These are phyloP conservation scores for Gracilaria caudata DNA, from an alignment of 23 red algal species.

Conservation along the genomic window DNA sequence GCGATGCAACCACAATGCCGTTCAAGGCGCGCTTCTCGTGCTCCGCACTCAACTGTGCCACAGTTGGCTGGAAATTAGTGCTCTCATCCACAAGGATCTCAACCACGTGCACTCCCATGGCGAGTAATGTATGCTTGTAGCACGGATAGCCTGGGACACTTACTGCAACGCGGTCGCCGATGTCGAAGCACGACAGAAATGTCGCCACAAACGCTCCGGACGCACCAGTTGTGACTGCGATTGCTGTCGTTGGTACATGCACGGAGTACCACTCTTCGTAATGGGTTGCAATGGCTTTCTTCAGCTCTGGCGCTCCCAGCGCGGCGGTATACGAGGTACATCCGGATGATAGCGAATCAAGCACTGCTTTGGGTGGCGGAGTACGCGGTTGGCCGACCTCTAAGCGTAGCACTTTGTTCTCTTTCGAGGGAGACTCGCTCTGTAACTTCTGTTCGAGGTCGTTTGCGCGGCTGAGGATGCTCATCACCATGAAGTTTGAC, in stretches of 20 bases:
- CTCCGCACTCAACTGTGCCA: constrained; percentile 15
- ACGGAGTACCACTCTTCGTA: constrained; percentile 27
- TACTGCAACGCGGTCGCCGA: constrained; percentile 49
- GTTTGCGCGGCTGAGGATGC: constrained; percentile 9
- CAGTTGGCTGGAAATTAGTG: constrained; percentile 43
- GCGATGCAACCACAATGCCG: constrained; percentile 61
- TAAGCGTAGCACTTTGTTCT: constrained; percentile 41
- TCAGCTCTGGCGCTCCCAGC: constrained; percentile 16
- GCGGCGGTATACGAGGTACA: constrained; percentile 50
- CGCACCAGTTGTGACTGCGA: constrained; percentile 39
- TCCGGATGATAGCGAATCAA: constrained; percentile 4
- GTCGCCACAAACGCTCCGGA: constrained; percentile 44
- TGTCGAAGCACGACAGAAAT: constrained; percentile 47
- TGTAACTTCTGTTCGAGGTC: constrained; percentile 9
- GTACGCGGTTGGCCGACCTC: constrained; percentile 58
- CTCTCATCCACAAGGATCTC: constrained; percentile 8
- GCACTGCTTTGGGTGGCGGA: constrained; percentile 25
- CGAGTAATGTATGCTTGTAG: constrained; percentile 50
- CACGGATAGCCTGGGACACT: constrained; percentile 57
- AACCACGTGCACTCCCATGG: constrained; percentile 37
- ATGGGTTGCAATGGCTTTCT: constrained; percentile 29
- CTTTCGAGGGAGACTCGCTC: background rate
- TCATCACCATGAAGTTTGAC: constrained; percentile 33
- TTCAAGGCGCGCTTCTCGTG: background rate
- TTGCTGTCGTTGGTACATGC: background rate